These are phyloP conservation scores for Cladosporium sp. DNA, from an alignment of 2,329 filamentous ascomycete genomes.

Conservation along the genomic window DNA sequence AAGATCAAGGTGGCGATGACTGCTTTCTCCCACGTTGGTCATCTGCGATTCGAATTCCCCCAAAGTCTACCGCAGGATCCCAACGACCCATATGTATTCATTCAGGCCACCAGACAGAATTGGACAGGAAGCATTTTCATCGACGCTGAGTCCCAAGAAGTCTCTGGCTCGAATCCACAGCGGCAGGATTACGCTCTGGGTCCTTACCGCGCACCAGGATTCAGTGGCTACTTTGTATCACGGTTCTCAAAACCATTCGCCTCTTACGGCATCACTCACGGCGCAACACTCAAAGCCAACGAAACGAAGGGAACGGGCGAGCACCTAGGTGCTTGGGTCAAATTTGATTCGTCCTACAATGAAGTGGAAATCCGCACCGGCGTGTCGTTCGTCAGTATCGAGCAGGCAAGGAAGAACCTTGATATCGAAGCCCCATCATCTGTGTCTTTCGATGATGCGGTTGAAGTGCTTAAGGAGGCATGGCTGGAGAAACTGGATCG, in stretches of 20 bases:
- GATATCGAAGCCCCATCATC: conserved; percentile 45
- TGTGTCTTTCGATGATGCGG: conserved; percentile 41
- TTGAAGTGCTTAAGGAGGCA: conserved; percentile 43
- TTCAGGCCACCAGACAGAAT: conserved; percentile 49
- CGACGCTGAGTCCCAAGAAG: conserved; percentile 39
- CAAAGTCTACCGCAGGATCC: not conserved
- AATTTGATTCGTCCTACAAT: conserved; percentile 34
- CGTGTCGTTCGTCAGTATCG: conserved; percentile 50
- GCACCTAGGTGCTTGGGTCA: conserved; percentile 45
- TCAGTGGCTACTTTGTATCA: conserved; percentile 50
- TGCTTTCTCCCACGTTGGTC: conserved; percentile 46
- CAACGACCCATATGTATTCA: conserved; percentile 41
- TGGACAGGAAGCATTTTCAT: conserved; percentile 49
- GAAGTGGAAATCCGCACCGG: conserved; percentile 49
- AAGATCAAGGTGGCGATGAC: conserved; percentile 41
- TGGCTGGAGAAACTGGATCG: conserved; percentile 51
- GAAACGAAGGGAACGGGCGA: conserved; percentile 35
- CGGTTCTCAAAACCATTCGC: conserved; percentile 48
- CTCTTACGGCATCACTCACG: conserved; percentile 40
- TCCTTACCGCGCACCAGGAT: conserved; percentile 43
- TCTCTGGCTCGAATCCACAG: conserved; percentile 49
- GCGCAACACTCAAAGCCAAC: conserved; percentile 31
- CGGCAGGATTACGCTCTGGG: conserved; percentile 50
- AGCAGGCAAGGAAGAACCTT: conserved; percentile 49
- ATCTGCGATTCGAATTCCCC: conserved; percentile 45